Evolutionary conservation across 139 green algal genomes (phyloP).

Genomic region (Volvox africanus): DNA sequence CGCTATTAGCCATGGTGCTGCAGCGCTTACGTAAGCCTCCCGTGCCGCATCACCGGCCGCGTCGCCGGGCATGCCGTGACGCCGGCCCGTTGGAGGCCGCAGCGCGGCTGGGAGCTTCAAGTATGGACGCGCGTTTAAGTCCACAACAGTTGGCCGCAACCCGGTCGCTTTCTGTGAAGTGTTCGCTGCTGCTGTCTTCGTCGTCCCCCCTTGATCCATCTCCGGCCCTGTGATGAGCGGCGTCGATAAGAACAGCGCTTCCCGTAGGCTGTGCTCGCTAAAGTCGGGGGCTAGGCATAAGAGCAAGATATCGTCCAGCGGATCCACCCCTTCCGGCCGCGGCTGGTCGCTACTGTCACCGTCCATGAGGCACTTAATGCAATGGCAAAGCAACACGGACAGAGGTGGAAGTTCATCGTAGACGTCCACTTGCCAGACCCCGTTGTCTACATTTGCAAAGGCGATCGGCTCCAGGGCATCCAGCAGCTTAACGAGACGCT

Average conservation of each 20-base stretch:
- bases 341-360: too few relatives aligned
- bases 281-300: neutral
- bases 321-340: neutral
- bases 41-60: constrained; percentile 10
- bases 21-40: constrained; percentile 24
- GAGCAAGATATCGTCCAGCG: neutral
- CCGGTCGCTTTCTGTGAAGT: too few relatives aligned
- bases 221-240: neutral
- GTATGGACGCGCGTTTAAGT: too few relatives aligned
- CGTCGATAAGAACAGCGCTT: neutral
- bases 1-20: neutral
- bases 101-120: neutral
- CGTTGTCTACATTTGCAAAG: neutral
- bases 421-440: neutral
- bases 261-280: neutral
- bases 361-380: neutral
- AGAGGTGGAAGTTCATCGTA: neutral
- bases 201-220: neutral
- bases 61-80: constrained; percentile 21
- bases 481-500: constrained; percentile 4
- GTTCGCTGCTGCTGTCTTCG: too few relatives aligned
- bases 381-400: neutral
- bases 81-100: constrained; percentile 11
- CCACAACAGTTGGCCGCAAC: too few relatives aligned
- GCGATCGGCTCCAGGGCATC: constrained; percentile 26